A percentile compares a stretch with the other conserved stretches of the same genome.
Conservation (phyloP, 2,329 filamentous ascomycete genomes). For the Botrytis pseudocinerea region DNA sequence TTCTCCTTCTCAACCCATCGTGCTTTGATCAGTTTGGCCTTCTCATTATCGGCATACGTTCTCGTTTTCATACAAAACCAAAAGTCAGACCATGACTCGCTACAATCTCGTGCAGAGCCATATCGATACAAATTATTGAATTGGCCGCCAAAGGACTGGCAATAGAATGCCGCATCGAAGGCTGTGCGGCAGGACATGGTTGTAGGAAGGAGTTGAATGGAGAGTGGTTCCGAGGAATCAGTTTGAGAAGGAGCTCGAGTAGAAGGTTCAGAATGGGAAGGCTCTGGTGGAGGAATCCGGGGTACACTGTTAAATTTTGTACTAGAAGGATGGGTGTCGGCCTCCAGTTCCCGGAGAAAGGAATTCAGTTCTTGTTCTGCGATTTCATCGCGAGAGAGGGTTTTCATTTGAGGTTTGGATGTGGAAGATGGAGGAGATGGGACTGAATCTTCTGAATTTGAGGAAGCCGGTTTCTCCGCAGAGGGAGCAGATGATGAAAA, state of each 20-base stretch:
- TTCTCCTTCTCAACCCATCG: slow-evolving; percentile 52
- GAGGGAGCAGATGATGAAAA: slow-evolving; percentile 50
- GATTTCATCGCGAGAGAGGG: slow-evolving; percentile 36
- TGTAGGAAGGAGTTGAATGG: slow-evolving; percentile 72
- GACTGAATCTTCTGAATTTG: slow-evolving; percentile 1
- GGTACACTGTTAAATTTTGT: slow-evolving; percentile 38
- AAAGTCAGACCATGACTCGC: slow-evolving; percentile 87
- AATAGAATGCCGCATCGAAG: slow-evolving; percentile 94
- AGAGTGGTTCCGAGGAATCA: slow-evolving; percentile 46
- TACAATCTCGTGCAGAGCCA: slow-evolving; percentile 74
- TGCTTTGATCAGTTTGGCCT: slow-evolving; percentile 49
- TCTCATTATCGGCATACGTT: slow-evolving; percentile 58
- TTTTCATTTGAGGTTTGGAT: slow-evolving; percentile 26
- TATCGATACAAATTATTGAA: slow-evolving; percentile 90
- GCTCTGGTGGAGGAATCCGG: slow-evolving; percentile 25
- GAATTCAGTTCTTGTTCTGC: slow-evolving; percentile 41
- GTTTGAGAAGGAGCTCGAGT: slow-evolving; percentile 25
- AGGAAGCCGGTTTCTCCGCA: slow-evolving; percentile 25
- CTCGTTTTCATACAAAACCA: slow-evolving; percentile 96
- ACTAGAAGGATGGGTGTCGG: slow-evolving; percentile 31
- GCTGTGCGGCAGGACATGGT: slow-evolving; percentile 85
- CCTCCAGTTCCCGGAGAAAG: slow-evolving; percentile 41
- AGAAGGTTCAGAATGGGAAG: neutral
- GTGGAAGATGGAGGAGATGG: slow-evolving; percentile 28
- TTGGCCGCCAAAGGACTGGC: slow-evolving; percentile 86